Conservation (phyloP, 352 stramenopile genomes). For the Heterotrichella gracilis region DNA sequence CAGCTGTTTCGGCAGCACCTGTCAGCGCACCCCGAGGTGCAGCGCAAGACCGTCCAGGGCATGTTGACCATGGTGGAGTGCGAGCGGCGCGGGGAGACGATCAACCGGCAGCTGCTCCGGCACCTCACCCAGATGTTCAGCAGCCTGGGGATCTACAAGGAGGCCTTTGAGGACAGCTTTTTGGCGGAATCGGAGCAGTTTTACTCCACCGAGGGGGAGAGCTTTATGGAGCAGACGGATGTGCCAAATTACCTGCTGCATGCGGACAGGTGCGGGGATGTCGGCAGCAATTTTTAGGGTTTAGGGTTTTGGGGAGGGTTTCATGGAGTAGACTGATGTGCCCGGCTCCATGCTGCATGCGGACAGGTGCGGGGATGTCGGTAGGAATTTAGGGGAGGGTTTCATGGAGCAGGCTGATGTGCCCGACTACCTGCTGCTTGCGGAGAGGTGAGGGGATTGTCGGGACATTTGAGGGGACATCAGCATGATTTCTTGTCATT, state of each 20-base stretch:
- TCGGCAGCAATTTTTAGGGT: too few relatives aligned
- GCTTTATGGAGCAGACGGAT: constrained; percentile 27
- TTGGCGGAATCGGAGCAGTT: constrained; percentile 42
- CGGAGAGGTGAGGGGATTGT: too few relatives aligned
- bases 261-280: too few relatives aligned
- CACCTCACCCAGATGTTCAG: constrained; percentile 40
- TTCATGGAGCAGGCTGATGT: too few relatives aligned
- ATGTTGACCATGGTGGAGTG: constrained; percentile 42
- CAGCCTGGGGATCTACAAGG: constrained; percentile 38
- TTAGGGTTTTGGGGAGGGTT: too few relatives aligned
- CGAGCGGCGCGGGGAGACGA: constrained; percentile 42
- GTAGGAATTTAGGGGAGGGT: too few relatives aligned
- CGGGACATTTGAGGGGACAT: too few relatives aligned
- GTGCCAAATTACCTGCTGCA: constrained; percentile 45
- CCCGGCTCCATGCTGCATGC: too few relatives aligned
- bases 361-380: too few relatives aligned
- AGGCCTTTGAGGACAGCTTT: constrained; percentile 43
- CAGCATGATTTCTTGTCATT: too few relatives aligned
- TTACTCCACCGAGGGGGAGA: constrained; percentile 37
- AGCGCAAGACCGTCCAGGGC: constrained; percentile 32
- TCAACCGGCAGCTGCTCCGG: constrained; percentile 40
- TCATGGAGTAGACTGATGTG: too few relatives aligned
- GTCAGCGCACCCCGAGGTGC: constrained; percentile 24
- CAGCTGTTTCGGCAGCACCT: constrained; percentile 25
- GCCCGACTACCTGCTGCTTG: too few relatives aligned